Percentiles rank a stretch among this genome's conserved stretches.
phyloP scores from a whole-genome alignment of 2,329 filamentous ascomycete genomes.

The Ophiocordyceps camponoti-saundersi region DNA sequence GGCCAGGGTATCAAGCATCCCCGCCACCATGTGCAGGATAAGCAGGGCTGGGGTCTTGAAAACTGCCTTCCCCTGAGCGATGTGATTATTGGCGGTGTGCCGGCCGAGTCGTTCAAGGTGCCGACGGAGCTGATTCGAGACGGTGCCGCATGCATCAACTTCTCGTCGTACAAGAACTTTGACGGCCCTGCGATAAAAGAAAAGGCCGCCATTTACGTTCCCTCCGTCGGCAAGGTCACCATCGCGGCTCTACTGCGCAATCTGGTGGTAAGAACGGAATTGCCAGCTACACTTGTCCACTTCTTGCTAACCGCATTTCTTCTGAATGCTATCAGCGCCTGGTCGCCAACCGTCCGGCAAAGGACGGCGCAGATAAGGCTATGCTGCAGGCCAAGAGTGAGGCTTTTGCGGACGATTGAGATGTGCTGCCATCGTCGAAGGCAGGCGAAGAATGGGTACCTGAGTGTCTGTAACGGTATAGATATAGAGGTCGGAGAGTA shows the following conservation, averaged over 20 bases:
- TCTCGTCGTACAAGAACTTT: constrained; percentile 92
- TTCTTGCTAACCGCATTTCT: neutral
- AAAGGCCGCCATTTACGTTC: constrained; percentile 91
- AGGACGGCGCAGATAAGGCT: constrained; percentile 16
- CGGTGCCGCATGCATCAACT: constrained; percentile 96
- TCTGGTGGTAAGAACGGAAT: constrained; percentile 46
- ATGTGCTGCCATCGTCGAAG: neutral
- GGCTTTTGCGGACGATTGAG: constrained; percentile 21
- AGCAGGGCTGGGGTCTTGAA: constrained; percentile 62
- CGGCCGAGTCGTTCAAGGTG: constrained; percentile 76
- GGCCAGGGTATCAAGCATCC: constrained; percentile 74
- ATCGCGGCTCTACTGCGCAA: constrained; percentile 85
- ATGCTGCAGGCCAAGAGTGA: constrained; percentile 22
- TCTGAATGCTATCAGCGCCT: constrained; percentile 20
- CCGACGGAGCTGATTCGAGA: constrained; percentile 68
- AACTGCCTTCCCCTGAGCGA: constrained; percentile 78
- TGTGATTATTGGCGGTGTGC: constrained; percentile 88
- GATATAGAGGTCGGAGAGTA: too few relatives aligned
- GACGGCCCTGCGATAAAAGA: constrained; percentile 72
- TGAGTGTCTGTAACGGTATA: too few relatives aligned
- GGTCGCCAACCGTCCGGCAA: constrained; percentile 30
- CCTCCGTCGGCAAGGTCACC: constrained; percentile 93
- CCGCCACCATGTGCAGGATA: constrained; percentile 74
- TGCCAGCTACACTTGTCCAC: neutral
- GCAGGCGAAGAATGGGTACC: too few relatives aligned